phyloP scores from a whole-genome alignment of 2,329 filamentous ascomycete species.

The Remersonia thermophila region DNA sequence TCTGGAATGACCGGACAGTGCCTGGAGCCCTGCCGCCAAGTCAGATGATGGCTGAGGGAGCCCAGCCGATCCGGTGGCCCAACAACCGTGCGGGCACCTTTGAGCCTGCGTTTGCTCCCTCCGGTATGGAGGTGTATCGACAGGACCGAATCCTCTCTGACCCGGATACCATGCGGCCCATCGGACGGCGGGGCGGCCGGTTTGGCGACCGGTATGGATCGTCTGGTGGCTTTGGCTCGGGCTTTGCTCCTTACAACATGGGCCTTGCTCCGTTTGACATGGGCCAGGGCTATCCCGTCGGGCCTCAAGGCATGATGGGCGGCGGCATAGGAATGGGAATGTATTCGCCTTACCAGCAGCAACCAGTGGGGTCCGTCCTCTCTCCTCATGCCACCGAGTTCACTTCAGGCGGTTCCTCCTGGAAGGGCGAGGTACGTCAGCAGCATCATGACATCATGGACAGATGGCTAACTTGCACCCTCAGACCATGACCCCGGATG shows the following conservation, averaged over 20 bases:
- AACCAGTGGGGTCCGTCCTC: slow-evolving; percentile 50
- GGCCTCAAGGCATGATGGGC: slow-evolving; percentile 21
- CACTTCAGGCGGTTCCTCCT: slow-evolving; percentile 40
- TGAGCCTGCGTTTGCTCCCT: slow-evolving; percentile 27
- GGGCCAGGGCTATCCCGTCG: slow-evolving; percentile 14
- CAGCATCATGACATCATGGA: slow-evolving; percentile 1
- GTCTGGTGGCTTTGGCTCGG: slow-evolving; percentile 22
- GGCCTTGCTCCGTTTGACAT: slow-evolving; percentile 20
- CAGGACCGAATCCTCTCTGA: slow-evolving; percentile 37
- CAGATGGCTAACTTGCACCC: slow-evolving; percentile 4
- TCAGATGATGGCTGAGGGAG: slow-evolving; percentile 23
- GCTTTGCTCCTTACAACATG: slow-evolving; percentile 26
- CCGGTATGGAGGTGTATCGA: slow-evolving; percentile 29
- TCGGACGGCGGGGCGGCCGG: slow-evolving; percentile 33
- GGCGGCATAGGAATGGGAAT: slow-evolving; percentile 29
- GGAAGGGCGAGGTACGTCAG: slow-evolving; percentile 41
- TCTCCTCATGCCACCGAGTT: slow-evolving; percentile 68
- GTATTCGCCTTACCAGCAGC: slow-evolving; percentile 40
- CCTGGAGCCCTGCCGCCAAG: slow-evolving; percentile 13
- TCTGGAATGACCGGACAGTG: slow-evolving; percentile 36
- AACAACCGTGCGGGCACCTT: slow-evolving; percentile 27
- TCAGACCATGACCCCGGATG: slow-evolving; percentile 37
- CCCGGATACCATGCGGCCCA: slow-evolving; percentile 33
- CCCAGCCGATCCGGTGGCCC: slow-evolving; percentile 35
- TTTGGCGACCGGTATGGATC: slow-evolving; percentile 30